Conservation (phyloP, 352 stramenopile genomes). For the Pythium chondricola region DNA sequence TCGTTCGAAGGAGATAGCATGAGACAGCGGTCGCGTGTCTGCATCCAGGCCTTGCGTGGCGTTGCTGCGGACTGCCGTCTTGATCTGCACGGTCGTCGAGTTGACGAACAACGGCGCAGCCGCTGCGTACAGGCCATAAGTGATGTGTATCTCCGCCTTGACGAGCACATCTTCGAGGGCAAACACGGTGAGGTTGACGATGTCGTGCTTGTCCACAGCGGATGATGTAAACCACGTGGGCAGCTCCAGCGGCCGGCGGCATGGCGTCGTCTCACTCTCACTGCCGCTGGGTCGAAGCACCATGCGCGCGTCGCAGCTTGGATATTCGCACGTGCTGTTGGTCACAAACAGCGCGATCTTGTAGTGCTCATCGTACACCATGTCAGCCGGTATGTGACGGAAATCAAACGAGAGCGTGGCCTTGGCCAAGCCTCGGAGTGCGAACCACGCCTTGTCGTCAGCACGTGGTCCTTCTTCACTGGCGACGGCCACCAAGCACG, state of each 20-base stretch:
- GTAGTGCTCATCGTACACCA: constrained; percentile 95
- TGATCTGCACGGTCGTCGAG: constrained; percentile 82
- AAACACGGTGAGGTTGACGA: constrained; percentile 92
- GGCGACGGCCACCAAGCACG: constrained; percentile 12
- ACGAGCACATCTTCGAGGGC: constrained; percentile 94
- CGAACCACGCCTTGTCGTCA: constrained; percentile 90
- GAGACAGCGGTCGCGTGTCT: constrained; percentile 68
- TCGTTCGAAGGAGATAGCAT: constrained; percentile 82
- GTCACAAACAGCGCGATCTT: constrained; percentile 93
- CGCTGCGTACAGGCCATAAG: constrained; percentile 89
- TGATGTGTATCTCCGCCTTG: constrained; percentile 94
- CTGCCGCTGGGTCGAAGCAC: constrained; percentile 42
- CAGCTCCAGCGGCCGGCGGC: constrained; percentile 85
- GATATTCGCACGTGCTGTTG: constrained; percentile 89
- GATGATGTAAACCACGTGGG: constrained; percentile 88
- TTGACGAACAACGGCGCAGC: constrained; percentile 90
- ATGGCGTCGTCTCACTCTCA: constrained; percentile 89
- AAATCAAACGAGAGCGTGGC: constrained; percentile 94
- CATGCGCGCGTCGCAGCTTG: constrained; percentile 66
- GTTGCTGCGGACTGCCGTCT: constrained; percentile 62
- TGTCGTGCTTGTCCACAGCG: constrained; percentile 89
- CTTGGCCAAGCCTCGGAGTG: constrained; percentile 86
- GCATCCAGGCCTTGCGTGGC: constrained; percentile 58
- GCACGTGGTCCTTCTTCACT: constrained; percentile 77
- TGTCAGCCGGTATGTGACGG: constrained; percentile 80